These are phyloP conservation scores for Mycena leptocephala DNA, from an alignment of 768 basidiomycete species.

Conservation along the genomic window DNA sequence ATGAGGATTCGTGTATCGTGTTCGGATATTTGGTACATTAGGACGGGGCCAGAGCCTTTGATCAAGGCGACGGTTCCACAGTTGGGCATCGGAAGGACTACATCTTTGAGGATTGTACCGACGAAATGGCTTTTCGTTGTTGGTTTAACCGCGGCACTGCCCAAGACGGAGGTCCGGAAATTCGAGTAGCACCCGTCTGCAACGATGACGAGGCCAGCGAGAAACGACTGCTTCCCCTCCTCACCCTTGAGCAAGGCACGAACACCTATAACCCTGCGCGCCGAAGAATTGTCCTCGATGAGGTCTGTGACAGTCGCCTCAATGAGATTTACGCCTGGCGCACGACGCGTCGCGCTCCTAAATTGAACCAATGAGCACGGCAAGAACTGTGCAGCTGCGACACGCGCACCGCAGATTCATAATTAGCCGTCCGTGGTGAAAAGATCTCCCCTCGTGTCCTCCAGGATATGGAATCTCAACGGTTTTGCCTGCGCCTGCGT, in stretches of 20 bases:
- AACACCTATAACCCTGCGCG: slow-evolving; percentile 77
- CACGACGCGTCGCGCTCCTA: slow-evolving; percentile 68
- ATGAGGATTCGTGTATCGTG: slow-evolving; percentile 95
- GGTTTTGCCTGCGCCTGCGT: slow-evolving; percentile 69
- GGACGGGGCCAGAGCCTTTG: slow-evolving; percentile 87
- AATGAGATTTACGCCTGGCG: slow-evolving; percentile 81
- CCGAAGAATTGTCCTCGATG: slow-evolving; percentile 65
- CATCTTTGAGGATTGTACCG: slow-evolving; percentile 88
- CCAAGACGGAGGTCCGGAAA: slow-evolving; percentile 84
- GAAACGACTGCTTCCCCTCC: slow-evolving; percentile 68
- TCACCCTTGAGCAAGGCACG: slow-evolving; percentile 60
- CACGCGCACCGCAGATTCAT: slow-evolving; percentile 71
- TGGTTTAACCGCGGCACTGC: slow-evolving; percentile 63
- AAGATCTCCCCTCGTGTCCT: slow-evolving; percentile 82
- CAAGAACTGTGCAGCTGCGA: not conserved
- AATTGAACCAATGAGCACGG: not conserved
- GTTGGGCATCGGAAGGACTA: slow-evolving; percentile 77
- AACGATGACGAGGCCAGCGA: slow-evolving; percentile 86
- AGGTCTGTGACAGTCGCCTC: slow-evolving; percentile 90
- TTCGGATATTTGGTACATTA: slow-evolving; percentile 93
- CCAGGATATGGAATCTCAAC: slow-evolving; percentile 94
- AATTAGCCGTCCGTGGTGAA: slow-evolving; percentile 96
- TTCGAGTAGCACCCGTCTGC: slow-evolving; percentile 98
- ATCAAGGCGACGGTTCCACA: slow-evolving; percentile 91
- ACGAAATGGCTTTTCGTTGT: slow-evolving; percentile 85